Conservation (phyloP, 495 filamentous ascomycete species). For the Alectoria sarmentosa region DNA sequence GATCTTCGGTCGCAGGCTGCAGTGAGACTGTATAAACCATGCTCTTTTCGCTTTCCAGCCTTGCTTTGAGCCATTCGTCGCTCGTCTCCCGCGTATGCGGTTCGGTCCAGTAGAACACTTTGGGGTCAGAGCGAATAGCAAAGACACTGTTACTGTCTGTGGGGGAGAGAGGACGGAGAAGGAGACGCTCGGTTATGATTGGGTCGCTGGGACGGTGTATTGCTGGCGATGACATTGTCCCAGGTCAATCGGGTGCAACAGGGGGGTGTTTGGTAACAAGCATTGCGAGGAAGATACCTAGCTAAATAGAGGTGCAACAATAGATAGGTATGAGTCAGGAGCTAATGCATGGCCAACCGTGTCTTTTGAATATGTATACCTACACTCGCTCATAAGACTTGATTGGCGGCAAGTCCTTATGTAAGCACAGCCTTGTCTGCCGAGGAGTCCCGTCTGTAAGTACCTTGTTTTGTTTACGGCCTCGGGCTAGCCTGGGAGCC, state of each 20-base stretch:
- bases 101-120: conserved; percentile 14
- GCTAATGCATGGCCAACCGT: too few species aligned
- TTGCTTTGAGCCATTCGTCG: conserved; percentile 11
- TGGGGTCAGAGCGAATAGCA: neutral
- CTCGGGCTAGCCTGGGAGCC: too few species aligned
- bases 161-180: conserved; percentile 3
- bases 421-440: too few species aligned
- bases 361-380: too few species aligned
- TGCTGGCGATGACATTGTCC: neutral
- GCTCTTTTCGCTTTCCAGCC: conserved; percentile 4
- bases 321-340: too few species aligned
- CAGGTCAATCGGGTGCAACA: neutral
- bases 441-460: too few species aligned
- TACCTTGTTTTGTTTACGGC: too few species aligned
- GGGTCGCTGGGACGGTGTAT: neutral
- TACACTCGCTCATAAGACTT: too few species aligned
- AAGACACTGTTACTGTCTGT: neutral
- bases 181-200: conserved; percentile 2
- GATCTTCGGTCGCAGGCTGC: neutral
- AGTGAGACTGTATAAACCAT: neutral
- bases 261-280: too few species aligned
- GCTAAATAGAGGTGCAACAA: too few species aligned
- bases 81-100: conserved; percentile 7
- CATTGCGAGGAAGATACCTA: too few species aligned
- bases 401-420: too few species aligned